Conservation (phyloP, 306 rosid genomes). For the Sicyos edulis region DNA sequence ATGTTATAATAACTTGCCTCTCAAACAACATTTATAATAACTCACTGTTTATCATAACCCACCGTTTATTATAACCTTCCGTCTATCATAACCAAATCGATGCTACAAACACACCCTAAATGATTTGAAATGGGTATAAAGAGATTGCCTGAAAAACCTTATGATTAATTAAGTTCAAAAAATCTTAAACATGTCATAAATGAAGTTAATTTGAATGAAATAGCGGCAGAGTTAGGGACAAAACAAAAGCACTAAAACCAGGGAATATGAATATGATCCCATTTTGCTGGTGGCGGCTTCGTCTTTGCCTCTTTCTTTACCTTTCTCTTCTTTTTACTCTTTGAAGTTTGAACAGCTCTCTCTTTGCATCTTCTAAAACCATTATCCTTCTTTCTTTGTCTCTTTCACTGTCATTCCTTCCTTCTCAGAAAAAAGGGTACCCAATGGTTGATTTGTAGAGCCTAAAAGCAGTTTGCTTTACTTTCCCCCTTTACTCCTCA, state of each 20-base stretch:
- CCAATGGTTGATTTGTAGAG: conserved; percentile 26
- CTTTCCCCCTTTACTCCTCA: conserved; percentile 31
- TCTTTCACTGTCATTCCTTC: conserved; percentile 31
- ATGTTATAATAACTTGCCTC: too few relatives aligned
- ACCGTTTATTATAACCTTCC: too few relatives aligned
- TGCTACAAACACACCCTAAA: too few relatives aligned
- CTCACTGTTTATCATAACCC: too few relatives aligned
- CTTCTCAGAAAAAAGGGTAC: conserved; percentile 31
- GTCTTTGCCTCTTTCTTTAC: neutral
- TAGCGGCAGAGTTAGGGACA: neutral
- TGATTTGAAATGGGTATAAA: too few relatives aligned
- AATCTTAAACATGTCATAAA: too few relatives aligned
- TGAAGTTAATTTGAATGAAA: neutral
- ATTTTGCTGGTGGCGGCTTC: neutral
- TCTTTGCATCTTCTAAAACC: conserved; percentile 31
- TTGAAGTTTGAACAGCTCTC: neutral
- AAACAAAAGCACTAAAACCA: neutral
- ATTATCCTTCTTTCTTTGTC: conserved; percentile 25
- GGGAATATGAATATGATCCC: neutral
- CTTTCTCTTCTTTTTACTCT: conserved; percentile 8
- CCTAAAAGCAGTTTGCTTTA: conserved; percentile 29
- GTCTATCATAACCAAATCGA: too few relatives aligned
- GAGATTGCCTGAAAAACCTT: too few relatives aligned
- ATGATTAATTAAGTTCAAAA: too few relatives aligned
- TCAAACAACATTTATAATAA: too few relatives aligned